A percentile compares a stretch with the other conserved stretches of the same genome.
phyloP scores from a whole-genome alignment of 192 early-diverging fungal species.

The Funneliformis mosseae region DNA sequence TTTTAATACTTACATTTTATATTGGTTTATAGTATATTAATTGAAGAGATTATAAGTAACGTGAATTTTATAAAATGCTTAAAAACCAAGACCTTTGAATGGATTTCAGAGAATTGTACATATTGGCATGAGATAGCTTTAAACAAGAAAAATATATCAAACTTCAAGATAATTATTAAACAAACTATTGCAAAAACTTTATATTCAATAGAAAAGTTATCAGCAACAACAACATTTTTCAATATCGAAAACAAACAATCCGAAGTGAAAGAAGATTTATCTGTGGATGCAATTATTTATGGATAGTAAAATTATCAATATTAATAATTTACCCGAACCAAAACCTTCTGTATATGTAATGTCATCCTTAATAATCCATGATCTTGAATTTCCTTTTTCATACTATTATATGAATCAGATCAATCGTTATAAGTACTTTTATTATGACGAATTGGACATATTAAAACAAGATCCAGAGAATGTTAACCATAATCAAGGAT shows the following conservation, averaged over 20 bases:
- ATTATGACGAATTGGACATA: neutral
- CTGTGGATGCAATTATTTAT: no score
- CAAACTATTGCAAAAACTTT: neutral
- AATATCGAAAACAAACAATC: no score
- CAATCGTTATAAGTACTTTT: neutral
- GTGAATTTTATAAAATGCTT: neutral
- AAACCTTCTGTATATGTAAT: neutral
- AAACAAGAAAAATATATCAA: neutral
- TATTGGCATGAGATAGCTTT: neutral
- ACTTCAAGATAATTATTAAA: neutral
- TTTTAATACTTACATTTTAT: neutral
- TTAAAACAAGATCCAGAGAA: neutral
- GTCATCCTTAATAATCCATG: neutral
- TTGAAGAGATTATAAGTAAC: neutral
- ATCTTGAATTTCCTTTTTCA: neutral
- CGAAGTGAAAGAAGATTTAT: no score
- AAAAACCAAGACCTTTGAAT: neutral
- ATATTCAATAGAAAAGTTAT: neutral
- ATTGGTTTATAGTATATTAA: neutral
- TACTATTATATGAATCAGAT: neutral
- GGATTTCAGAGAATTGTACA: neutral
- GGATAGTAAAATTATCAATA: no score
- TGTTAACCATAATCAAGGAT: neutral
- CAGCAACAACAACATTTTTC: neutral
- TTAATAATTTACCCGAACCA: no score